Base-by-base conservation (phyloP, 2,329 filamentous ascomycete genomes). In the Ophiostoma triangulosporum region DNA sequence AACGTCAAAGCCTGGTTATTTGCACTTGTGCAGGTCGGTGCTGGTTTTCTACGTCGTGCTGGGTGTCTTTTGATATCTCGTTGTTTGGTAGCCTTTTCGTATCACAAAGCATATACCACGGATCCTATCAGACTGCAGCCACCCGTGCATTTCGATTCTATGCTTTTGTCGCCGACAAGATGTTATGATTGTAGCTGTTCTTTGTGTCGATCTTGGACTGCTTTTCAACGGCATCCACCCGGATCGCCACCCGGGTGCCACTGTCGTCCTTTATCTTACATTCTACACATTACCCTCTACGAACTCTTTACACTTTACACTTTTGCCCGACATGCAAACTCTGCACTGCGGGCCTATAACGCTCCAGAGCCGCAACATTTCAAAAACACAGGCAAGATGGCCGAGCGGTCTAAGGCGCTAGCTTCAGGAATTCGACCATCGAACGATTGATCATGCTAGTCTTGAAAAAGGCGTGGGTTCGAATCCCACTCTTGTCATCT, bases 361-460 rank as follows among this genome's bases (percentile, higher is more conserved):
- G 15, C 22, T 8, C 26, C 22, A 8, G 26, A 9, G 24, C 2
- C 2, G 6, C 24, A 9, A 27, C 4, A 17, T n/a, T 46, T 29
- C 26, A 27, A 46, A 29, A 17, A 27, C 20, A 40, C 12, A 24
- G 53, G 48, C 43, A 53, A 53, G 52, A 53, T 43, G 52, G 52
- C 46, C 52, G 52, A 53, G 52, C 52, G 46, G 52, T 49, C 52
- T 53, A 53, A 53, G 52, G 46, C 46, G 52, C 43, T 29, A 46
- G 43, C 43, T 29, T 46, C 26, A 46, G 43, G 43, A 43, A 15
- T 14, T 43, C 12, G 20, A 43, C 7, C 3, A 38, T 38, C 17
- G 20, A 43, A 24, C n/a, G 12, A 12, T 43, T 43, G 38, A n/a
- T 24, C n/a, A 27, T 53, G 52, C 45, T 53, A 53, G 52, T 53